Conservation (phyloP, 2,329 filamentous ascomycete species). For the Coniella vitis region DNA sequence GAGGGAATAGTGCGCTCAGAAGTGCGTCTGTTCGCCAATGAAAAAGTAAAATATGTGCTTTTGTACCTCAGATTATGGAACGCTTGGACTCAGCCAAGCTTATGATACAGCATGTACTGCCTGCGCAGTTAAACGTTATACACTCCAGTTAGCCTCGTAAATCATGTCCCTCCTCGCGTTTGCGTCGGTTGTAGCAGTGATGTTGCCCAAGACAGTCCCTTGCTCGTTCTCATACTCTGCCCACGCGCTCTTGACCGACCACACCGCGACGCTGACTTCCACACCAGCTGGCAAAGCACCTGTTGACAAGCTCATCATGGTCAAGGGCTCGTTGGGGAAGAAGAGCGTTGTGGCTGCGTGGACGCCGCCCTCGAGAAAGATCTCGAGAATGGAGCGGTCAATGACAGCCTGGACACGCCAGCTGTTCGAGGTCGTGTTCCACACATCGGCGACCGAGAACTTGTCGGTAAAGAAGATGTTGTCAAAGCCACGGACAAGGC, state of each 20-base stretch:
- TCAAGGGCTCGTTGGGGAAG: constrained; percentile 38
- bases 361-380: constrained; percentile 46
- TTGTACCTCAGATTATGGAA: no score
- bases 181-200: constrained; percentile 10
- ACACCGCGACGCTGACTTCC: constrained; percentile 29
- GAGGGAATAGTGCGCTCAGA: no score
- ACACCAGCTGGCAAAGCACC: constrained; percentile 29
- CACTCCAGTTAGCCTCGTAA: constrained; percentile 14
- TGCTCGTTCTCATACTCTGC: constrained; percentile 20
- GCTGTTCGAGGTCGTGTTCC: constrained; percentile 17
- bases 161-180: constrained; percentile 17
- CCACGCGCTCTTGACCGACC: constrained; percentile 33
- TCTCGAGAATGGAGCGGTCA: constrained; percentile 47
- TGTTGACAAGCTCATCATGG: constrained; percentile 28
- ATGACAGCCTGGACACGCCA: constrained; percentile 39
- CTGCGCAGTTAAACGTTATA: not conserved
- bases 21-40: no score
- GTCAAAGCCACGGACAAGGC: constrained; percentile 32
- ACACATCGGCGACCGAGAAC: constrained; percentile 30
- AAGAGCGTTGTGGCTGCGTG: constrained; percentile 43
- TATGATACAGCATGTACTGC: no score
- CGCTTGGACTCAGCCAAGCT: no score
- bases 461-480: constrained; percentile 47
- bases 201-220: constrained; percentile 22
- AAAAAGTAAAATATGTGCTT: no score